phyloP scores from a whole-genome alignment of 345 rosid species.

The Gossypium sturtianum region DNA sequence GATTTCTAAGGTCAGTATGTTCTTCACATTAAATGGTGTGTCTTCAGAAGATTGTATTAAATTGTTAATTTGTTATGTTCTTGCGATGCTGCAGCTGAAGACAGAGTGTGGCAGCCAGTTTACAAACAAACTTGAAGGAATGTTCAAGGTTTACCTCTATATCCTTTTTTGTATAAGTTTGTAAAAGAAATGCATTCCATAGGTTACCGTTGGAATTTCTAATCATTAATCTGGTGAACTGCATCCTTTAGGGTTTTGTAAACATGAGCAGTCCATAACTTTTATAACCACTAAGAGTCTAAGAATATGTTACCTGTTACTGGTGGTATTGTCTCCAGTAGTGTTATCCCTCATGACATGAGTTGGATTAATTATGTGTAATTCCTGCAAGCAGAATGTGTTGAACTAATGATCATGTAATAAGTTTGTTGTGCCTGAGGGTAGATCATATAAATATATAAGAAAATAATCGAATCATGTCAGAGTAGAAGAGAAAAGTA shows the following conservation, averaged over 20 bases:
- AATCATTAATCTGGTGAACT: background rate
- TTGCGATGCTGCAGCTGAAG: constrained; percentile 62
- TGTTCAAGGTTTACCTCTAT: constrained; percentile 73
- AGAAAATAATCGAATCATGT: background rate
- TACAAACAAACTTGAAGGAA: constrained; percentile 97
- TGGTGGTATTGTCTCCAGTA: background rate
- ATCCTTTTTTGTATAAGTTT: constrained; percentile 2
- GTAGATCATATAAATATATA: background rate
- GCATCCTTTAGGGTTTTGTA: background rate
- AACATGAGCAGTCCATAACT: background rate
- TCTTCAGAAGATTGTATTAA: constrained; percentile 17
- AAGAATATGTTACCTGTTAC: background rate
- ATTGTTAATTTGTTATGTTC: constrained; percentile 24
- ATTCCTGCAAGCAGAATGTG: background rate
- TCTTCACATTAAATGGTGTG: background rate
- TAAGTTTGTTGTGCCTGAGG: background rate
- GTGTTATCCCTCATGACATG: background rate
- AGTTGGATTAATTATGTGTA: background rate
- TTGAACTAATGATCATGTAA: background rate
- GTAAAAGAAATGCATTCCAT: background rate
- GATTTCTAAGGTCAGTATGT: constrained; percentile 78
- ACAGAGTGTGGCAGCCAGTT: constrained; percentile 98
- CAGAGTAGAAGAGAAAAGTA: background rate
- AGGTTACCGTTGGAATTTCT: background rate
- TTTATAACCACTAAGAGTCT: background rate